A percentile compares a stretch with the other conserved stretches of the same genome.
Conservation (phyloP, 495 filamentous ascomycete species). For the Annulohypoxylon bovei region DNA sequence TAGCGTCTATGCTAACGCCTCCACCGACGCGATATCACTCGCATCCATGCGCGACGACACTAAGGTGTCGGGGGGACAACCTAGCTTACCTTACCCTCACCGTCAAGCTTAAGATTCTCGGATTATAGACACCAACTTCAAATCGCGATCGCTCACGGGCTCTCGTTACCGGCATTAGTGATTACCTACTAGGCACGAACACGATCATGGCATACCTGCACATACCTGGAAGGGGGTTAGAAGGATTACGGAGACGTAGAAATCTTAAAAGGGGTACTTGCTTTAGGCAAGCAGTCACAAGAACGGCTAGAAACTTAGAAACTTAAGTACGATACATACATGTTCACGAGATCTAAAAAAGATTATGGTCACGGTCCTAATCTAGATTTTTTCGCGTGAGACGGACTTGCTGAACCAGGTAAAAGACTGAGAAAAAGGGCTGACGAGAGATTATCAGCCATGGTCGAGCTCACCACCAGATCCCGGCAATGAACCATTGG, state of each 20-base stretch:
- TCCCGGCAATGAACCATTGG: constrained; percentile 35
- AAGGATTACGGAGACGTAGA: constrained; percentile 7
- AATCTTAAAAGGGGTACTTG: neutral
- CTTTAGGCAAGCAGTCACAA: constrained; percentile 33
- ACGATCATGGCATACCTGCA: constrained; percentile 6
- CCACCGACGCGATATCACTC: constrained; percentile 42
- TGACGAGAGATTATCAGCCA: constrained; percentile 39
- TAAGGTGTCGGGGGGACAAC: constrained; percentile 26
- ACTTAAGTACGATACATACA: neutral
- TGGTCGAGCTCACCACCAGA: constrained; percentile 19
- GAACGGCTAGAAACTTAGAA: constrained; percentile 1
- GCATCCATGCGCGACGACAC: constrained; percentile 27
- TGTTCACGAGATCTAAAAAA: constrained; percentile 26
- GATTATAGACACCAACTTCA: constrained; percentile 22
- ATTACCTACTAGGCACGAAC: constrained; percentile 15
- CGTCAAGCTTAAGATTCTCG: constrained; percentile 20
- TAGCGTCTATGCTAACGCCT: constrained; percentile 9
- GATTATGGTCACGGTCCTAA: constrained; percentile 24
- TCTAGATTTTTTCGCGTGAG: constrained; percentile 33
- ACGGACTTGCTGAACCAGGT: constrained; percentile 28
- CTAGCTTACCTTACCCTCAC: constrained; percentile 42
- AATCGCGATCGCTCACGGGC: constrained; percentile 19
- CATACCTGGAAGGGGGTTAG: neutral
- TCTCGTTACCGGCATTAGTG: constrained; percentile 41
- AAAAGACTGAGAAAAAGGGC: constrained; percentile 26